Base-by-base conservation (phyloP, 2,329 filamentous ascomycete genomes). In the Cryphonectria naterciae region DNA sequence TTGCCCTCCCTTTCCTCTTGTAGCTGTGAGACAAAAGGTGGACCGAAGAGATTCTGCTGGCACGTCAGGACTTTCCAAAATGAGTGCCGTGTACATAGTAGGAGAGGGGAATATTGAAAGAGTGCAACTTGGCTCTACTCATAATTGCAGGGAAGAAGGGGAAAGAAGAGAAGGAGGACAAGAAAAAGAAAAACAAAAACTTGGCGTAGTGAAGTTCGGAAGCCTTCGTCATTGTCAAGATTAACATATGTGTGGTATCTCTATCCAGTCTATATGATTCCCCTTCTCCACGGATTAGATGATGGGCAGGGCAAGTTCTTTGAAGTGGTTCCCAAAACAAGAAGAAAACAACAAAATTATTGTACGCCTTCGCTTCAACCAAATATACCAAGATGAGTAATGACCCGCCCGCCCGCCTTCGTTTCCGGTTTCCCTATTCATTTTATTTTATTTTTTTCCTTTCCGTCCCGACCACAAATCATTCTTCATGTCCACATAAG, bases 401-500 rank as follows among this genome's bases (percentile, higher is more conserved):
- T n/a, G 46, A 49, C 4, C 46, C 46, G 46, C 46, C 46, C 19
- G 46, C 43, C 43, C 1, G 13, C 2, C 17, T 25, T 3, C 7
- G 10, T 11, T 56, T 28, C n/a, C n/a, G 32, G 32, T 32, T 25
- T 11, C n/a, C n/a, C 5, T 58, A n/a, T n/a, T n/a, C n/a, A n/a
- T 28, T 58, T 28, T 32, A 5, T 32, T 32, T 19, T 5, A 13
- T 11, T 60, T 35, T 13, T 13, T 13, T 11, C 8, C 17, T 25
- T 32, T 32, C 32, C 32, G 1, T 32, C 32, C 2, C 32, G 4
- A 32, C 17, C 56, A 60, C 56, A 35, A 35, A 22, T 32, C 7
- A 13, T 37, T 61, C 58, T 22, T 81, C 76, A 85, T 79, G 84
- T 80, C 83, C 83, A 85, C 79, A 83, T 83, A 73, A 85, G 71